phyloP scores from a whole-genome alignment of 2,329 filamentous ascomycete species.

The Hymenoscyphus occultus region DNA sequence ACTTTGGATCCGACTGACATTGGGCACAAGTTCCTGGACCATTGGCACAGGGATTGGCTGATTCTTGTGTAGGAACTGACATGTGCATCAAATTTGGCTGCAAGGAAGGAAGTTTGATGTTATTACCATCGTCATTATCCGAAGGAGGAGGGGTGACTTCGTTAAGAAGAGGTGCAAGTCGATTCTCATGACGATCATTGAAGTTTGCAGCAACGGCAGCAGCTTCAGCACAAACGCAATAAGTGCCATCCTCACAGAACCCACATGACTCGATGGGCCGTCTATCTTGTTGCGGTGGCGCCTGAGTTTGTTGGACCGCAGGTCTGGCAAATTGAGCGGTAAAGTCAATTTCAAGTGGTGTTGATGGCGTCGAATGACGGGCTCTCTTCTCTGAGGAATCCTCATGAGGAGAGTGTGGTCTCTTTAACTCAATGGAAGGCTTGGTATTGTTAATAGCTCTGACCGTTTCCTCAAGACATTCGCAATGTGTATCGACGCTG shows the following conservation, averaged over 20 bases:
- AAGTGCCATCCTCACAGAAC: slow-evolving; percentile 79
- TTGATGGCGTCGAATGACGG: slow-evolving; percentile 45
- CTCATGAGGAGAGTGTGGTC: slow-evolving; percentile 32
- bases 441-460: slow-evolving; percentile 16
- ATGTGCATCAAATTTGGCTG: slow-evolving; percentile 36
- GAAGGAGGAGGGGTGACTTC: slow-evolving; percentile 52
- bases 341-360: slow-evolving; percentile 68
- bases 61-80: slow-evolving; percentile 22
- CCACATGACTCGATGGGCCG: slow-evolving; percentile 67
- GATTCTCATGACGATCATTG: slow-evolving; percentile 35
- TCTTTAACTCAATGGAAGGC: slow-evolving; percentile 30
- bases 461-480: slow-evolving; percentile 51
- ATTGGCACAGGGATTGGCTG: slow-evolving; percentile 41
- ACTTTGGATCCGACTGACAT: slow-evolving; percentile 73
- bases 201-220: slow-evolving; percentile 39
- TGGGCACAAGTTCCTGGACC: slow-evolving; percentile 78
- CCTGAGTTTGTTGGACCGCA: slow-evolving; percentile 21
- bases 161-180: slow-evolving; percentile 44
- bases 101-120: slow-evolving; percentile 56
- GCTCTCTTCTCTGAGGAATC: slow-evolving; percentile 52
- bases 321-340: slow-evolving; percentile 58
- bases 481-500: slow-evolving; percentile 58
- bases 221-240: slow-evolving; percentile 75
- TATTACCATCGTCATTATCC: slow-evolving; percentile 53
- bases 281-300: slow-evolving; percentile 25